phyloP scores from a whole-genome alignment of 129 eudicot species.

The Heracleum sosnowskyi region DNA sequence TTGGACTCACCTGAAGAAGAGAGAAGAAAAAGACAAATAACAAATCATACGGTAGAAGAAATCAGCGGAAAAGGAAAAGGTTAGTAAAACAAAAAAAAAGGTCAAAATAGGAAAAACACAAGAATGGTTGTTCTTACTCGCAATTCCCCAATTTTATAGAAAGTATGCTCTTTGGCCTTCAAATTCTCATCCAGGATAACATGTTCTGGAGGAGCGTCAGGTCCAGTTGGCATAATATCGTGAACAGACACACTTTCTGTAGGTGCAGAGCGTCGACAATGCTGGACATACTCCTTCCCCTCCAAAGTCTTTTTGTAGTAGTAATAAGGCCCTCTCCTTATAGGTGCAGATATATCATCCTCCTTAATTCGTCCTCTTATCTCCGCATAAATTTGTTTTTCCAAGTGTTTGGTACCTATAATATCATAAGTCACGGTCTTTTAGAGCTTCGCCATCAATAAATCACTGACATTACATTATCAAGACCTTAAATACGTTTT shows the following conservation, averaged over 20 bases:
- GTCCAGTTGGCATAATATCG: constrained; percentile 77
- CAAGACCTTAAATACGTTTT: not conserved
- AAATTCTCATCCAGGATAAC: constrained; percentile 76
- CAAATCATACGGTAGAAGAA: not conserved
- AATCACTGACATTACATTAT: not conserved
- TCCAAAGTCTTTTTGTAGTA: constrained; percentile 74
- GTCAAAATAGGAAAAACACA: not conserved
- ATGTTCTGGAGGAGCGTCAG: constrained; percentile 83
- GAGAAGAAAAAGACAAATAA: not conserved
- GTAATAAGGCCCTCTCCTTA: constrained; percentile 69
- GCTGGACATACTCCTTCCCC: constrained; percentile 83
- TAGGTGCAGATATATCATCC: constrained; percentile 81
- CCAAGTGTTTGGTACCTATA: constrained; percentile 68
- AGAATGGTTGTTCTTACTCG: constrained; percentile 34
- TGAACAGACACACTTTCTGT: constrained; percentile 38
- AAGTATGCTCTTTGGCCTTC: constrained; percentile 64
- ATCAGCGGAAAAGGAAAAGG: not conserved
- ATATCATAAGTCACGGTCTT: not conserved
- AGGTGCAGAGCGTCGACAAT: constrained; percentile 63
- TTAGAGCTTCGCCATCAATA: not conserved
- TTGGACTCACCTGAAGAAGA: constrained; percentile 61
- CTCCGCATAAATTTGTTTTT: constrained; percentile 69
- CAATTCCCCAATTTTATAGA: constrained; percentile 62
- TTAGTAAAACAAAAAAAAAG: not conserved
- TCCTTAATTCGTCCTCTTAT: constrained; percentile 79